phyloP scores from a whole-genome alignment of 495 filamentous ascomycete genomes.

The Pseudomonodictys pantanalensis region DNA sequence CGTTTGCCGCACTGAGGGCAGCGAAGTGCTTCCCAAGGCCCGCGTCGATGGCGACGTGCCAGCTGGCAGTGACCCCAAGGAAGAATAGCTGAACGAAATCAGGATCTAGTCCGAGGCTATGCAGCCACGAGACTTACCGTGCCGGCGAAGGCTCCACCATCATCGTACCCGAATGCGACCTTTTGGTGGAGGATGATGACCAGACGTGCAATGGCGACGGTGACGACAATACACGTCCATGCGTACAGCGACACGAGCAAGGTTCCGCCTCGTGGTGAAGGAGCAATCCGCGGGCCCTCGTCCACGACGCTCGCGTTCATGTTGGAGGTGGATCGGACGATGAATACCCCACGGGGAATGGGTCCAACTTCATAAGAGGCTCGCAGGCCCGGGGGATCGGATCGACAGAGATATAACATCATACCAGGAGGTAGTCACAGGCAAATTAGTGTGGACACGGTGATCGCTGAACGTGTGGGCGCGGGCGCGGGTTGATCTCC shows the following conservation, averaged over 20 bases:
- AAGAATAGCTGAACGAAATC: neutral
- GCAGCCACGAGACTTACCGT: neutral
- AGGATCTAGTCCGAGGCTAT: too few species aligned
- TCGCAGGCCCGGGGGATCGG: too few species aligned
- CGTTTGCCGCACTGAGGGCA: neutral
- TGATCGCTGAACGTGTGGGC: too few species aligned
- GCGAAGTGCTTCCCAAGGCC: conserved; percentile 4
- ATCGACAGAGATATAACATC: too few species aligned
- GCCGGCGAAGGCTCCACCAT: neutral
- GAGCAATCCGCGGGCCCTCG: conserved; percentile 3
- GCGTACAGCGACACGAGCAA: conserved; percentile 8
- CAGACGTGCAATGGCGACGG: conserved; percentile 4
- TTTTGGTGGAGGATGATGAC: neutral
- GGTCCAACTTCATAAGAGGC: too few species aligned
- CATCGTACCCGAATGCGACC: conserved; percentile 10
- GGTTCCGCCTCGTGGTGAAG: conserved; percentile 3
- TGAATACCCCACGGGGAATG: too few species aligned
- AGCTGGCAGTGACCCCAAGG: neutral
- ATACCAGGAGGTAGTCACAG: too few species aligned
- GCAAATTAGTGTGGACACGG: too few species aligned
- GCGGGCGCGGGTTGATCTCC: neutral
- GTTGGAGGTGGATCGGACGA: neutral
- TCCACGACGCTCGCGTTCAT: neutral
- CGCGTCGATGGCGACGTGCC: neutral
- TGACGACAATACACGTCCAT: conserved; percentile 1